Evolutionary conservation across 2,329 filamentous ascomycete genomes (phyloP).

Genomic region (Pyrenophora graminea): DNA sequence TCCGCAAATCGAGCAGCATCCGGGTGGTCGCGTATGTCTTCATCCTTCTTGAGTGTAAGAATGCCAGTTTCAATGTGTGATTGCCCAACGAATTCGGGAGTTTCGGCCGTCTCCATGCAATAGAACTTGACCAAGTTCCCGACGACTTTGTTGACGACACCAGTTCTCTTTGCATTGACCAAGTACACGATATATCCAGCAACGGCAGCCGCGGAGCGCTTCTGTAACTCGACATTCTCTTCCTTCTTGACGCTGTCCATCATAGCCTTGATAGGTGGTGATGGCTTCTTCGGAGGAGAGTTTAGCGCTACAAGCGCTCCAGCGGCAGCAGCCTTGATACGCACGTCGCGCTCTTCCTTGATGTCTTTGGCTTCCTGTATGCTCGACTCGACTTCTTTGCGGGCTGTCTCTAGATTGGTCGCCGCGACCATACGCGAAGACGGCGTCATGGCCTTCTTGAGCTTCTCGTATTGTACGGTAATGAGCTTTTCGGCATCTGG

Average conservation of each 20-base stretch:
- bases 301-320: constrained; percentile 87
- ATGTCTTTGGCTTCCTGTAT: constrained; percentile 79
- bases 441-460: constrained; percentile 87
- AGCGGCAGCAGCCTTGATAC: constrained; percentile 83
- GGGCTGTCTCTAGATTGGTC: constrained; percentile 77
- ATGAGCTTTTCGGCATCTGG: constrained; percentile 86
- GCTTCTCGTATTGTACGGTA: constrained; percentile 78
- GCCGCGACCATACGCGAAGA: constrained; percentile 84
- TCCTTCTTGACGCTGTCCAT: constrained; percentile 99
- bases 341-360: constrained; percentile 81
- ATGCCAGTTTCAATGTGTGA: constrained; percentile 78
- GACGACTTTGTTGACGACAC: constrained; percentile 93
- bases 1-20: constrained; percentile 88
- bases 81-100: constrained; percentile 89
- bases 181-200: constrained; percentile 85
- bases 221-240: constrained; percentile 86
- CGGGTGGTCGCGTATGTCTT: constrained; percentile 89
- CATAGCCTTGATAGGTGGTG: constrained; percentile 88
- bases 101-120: constrained; percentile 96
- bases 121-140: constrained; percentile 96
- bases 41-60: constrained; percentile 93
- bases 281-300: constrained; percentile 89
- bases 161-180: constrained; percentile 75
- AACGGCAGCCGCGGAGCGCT: constrained; percentile 82
- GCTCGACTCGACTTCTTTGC: constrained; percentile 68